phyloP scores from a whole-genome alignment of 2,329 filamentous ascomycete genomes.

The Ceratocystis papillata region DNA sequence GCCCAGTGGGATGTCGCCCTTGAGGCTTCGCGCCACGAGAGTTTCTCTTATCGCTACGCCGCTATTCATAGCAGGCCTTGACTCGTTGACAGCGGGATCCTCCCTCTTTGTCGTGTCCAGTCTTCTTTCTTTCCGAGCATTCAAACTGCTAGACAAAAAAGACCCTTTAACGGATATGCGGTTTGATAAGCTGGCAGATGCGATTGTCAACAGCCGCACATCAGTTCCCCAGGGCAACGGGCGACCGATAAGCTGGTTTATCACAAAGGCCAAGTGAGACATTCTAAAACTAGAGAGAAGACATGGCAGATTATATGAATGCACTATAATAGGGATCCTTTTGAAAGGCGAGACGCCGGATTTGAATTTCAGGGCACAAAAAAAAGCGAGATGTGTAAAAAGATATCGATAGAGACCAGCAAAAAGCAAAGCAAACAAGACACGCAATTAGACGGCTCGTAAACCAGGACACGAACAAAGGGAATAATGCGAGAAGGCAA shows the following conservation, averaged over 20 bases:
- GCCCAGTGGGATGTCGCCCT: slow-evolving; percentile 23
- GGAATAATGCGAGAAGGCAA: slow-evolving; percentile 25
- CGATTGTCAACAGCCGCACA: slow-evolving; percentile 2
- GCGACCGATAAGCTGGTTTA: slow-evolving; percentile 22
- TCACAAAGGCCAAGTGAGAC: slow-evolving; percentile 12
- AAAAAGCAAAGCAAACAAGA: slow-evolving; percentile 23
- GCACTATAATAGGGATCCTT: no score
- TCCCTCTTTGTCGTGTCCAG: slow-evolving; percentile 23
- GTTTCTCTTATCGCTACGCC: slow-evolving; percentile 21
- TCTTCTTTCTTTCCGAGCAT: slow-evolving; percentile 12
- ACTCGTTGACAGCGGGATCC: slow-evolving; percentile 22
- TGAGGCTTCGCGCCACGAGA: slow-evolving; percentile 12
- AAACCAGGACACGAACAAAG: slow-evolving; percentile 23
- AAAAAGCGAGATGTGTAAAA: not conserved
- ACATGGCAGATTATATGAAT: not conserved
- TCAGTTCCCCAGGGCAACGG: slow-evolving; percentile 4
- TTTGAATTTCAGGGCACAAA: slow-evolving; percentile 15
- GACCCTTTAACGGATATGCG: slow-evolving; percentile 18
- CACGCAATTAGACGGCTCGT: slow-evolving; percentile 18
- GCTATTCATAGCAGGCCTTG: slow-evolving; percentile 18
- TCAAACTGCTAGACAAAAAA: slow-evolving; percentile 17
- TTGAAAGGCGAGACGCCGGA: not conserved
- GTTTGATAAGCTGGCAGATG: slow-evolving; percentile 9
- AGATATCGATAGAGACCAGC: slow-evolving; percentile 25
- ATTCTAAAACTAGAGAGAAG: not conserved